Evolutionary conservation across 202 grass and related monocot genomes (phyloP), one percentile per base, ranked within the genome.

Genomic region (Panicum hallii): DNA sequence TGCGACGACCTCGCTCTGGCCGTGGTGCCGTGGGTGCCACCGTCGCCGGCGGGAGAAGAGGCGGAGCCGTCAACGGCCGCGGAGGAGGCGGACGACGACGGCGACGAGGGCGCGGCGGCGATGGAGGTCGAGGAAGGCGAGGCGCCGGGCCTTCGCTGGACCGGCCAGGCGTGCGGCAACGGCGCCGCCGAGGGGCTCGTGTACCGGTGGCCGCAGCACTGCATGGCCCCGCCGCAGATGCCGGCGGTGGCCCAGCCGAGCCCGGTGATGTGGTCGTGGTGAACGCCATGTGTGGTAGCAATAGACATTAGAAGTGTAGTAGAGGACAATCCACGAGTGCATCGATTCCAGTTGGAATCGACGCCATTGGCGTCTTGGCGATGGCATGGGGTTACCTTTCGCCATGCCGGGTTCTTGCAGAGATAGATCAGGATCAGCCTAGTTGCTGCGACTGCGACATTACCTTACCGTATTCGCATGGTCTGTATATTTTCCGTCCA

Each of bases 71-170:
- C 75, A 6, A 32, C 53, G 4, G 47, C 32, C 0, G 71, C 32
- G n/a, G 81, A 61, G 71, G 13, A 32, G 9, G 73, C 2, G 43
- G 49, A 77, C 15, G 75, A 5, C 40, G 77, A 28, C 17, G 85
- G 65, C 4, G 47, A 43, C 17, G 80, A 61, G 11, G 89, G 41
- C 22, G 8, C 50, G 34, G 86, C 52, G 2, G 74, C 74, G 55
- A 91, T 91, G 90, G 90, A 91, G 5, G 44, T 91, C 19, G 90
- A 91, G 61, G 78, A 78, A 42, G 66, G 41, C 32, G 71, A 79
- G 47, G 72, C 40, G 61, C 58, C 55, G 48, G 14, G 0, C 4
- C 50, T 2, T 0, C 42, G 5, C 12, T 66, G 48, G 77, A 36
- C 42, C 5, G 4, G 48, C 8, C 49, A 60, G 36, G 9, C 7